Base-by-base conservation (phyloP, 306 rosid genomes). In the Alnus rubra region DNA sequence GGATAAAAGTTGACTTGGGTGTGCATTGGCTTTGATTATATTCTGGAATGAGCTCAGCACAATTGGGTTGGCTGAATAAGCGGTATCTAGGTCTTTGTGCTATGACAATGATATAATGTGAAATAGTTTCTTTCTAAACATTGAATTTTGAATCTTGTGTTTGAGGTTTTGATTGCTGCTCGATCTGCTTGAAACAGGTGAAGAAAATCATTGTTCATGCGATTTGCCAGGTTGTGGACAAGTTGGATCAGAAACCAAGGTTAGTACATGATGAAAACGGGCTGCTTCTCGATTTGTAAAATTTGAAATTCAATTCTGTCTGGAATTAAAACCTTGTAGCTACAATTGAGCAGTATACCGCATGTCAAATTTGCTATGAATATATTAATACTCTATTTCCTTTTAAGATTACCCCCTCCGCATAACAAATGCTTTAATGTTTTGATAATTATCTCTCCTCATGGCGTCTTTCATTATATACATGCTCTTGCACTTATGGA, bases 171-270 rank as follows among this genome's bases (percentile, higher is more conserved):
- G 74, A 69, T 39, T 73, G 19, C 63, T 73, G 69, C 69, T 74
- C n/a, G n/a, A n/a, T n/a, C 10, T 31, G 42, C 71, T 69, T 78
- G 74, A 56, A 81, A 80, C 88, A 94, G 98, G 88, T 90, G 49
- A 94, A 88, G 86, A 94, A 92, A 85, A 94, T 92, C 88, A 76
- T 84, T 48, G 18, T 92, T 71, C 65, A 88, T 86, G 90, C 95
- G 1, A 65, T 87, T 84, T 0, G 37, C 2, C 51, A 60, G 0
- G 73, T 78, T 31, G 73, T 93, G 5, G 0, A 1, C 16, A 55
- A 39, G 35, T 82, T 88, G 76, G 85, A 86, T 49, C 16, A 7
- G 75, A 14, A 69, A 39, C 68, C 78, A 37, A 88, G 97, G 91
- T 87, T 73, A 79, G 93, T n/a, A n/a, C n/a, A n/a, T n/a, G 45